These are phyloP conservation scores for Syncephalastrum sp. DNA, from an alignment of 371 early-diverging fungal species.

Conservation along the genomic window DNA sequence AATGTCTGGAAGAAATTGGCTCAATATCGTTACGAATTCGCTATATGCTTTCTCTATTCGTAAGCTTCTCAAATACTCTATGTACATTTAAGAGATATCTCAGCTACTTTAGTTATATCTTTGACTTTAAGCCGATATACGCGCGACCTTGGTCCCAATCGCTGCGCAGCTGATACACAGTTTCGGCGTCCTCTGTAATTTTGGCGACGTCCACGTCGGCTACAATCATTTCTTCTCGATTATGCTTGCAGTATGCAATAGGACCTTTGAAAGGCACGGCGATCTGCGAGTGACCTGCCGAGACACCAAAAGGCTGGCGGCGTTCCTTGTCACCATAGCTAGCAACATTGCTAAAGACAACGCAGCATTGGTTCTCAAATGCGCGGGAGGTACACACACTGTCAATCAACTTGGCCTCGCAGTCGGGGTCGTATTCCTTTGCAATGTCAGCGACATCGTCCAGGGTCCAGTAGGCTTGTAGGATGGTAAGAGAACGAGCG, in stretches of 20 bases:
- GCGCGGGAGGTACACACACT: constrained; percentile 19
- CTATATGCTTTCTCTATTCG: no score
- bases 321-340: constrained; percentile 7
- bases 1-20: no score
- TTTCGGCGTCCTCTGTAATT: constrained; percentile 19
- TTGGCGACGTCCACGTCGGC: constrained; percentile 19
- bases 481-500: neutral
- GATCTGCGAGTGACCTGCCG: constrained; percentile 28
- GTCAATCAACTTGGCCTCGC: constrained; percentile 25
- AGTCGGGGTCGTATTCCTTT: constrained; percentile 10
- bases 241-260: constrained; percentile 20
- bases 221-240: constrained; percentile 27
- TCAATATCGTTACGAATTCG: no score
- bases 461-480: constrained; percentile 25
- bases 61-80: no score
- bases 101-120: no score
- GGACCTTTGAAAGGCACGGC: constrained; percentile 27
- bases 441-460: constrained; percentile 22
- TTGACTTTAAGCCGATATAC: neutral
- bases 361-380: constrained; percentile 24
- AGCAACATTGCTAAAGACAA: constrained; percentile 28
- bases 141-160: constrained; percentile 23
- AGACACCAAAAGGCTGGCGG: constrained; percentile 16
- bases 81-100: no score
- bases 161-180: constrained; percentile 23